Base-by-base conservation (phyloP, 2,329 filamentous ascomycete genomes). In the Mariannaea sp. region DNA sequence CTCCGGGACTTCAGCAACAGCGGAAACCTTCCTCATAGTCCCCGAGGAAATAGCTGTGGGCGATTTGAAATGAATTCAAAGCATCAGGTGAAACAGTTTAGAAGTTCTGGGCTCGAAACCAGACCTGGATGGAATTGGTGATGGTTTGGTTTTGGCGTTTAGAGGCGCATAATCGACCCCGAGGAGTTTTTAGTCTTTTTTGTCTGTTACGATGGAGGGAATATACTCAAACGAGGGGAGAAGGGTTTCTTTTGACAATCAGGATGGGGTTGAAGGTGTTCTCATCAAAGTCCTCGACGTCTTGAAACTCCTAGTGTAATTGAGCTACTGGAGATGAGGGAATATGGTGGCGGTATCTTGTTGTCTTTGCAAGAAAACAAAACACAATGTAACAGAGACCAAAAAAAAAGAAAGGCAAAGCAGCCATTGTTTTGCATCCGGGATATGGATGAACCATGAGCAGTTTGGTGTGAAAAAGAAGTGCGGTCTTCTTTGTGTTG, bases 1-100 rank as follows among this genome's bases (percentile, higher is more conserved):
- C 76, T 40, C 75, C 75, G 6, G 73, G 72, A 17, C 67, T 71
- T n/a, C 68, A 69, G 39, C 67, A 66, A 54, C 69, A 69, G 54
- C 66, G 49, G 44, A 68, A 67, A 46, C 59, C 63, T 29, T 67
- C 62, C n/a, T 53, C 57, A 47, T 66, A 55, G 55, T 39, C 19
- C 4, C 40, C n/a, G n/a, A n/a, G 19, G 39, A 14, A 24, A 22
- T 17, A 14, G 22, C 27, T 30, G 16, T 22, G n/a, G n/a, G 32
- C 24, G 19, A 26, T 43, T 38, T 59, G 59, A 57, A 53, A 55
- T 48, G 58, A 53, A 55, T 48, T 42, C 26, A 33, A 33, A 32
- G 32, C 29, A 24, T 19, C 12, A 20, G n/a, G n/a, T 26, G 32
- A 38, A 32, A 24, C n/a, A n/a, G n/a, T n/a, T n/a, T 22, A 24